Percentiles rank a stretch among this genome's conserved stretches.
Evolutionary conservation across 441 rosid species (phyloP).

Genomic region (Eruca vesicaria): DNA sequence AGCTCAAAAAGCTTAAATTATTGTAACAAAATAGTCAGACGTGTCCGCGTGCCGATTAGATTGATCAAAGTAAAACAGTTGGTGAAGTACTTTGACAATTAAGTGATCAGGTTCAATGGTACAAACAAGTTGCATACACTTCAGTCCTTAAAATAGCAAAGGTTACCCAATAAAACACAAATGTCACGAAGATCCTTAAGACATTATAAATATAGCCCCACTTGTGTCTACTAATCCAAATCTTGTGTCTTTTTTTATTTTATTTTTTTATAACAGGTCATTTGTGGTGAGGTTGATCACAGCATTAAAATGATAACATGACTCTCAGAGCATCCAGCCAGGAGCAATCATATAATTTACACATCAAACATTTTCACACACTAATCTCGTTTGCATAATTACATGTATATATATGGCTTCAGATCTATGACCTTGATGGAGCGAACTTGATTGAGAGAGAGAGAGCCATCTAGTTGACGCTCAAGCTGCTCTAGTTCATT

Average conservation of each 20-base stretch:
- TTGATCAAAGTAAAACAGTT: not conserved
- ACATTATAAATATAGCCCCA: slow-evolving; percentile 2
- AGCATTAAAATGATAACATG: not conserved
- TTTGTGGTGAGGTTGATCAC: slow-evolving; percentile 3
- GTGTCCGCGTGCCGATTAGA: slow-evolving; percentile 24
- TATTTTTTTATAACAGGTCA: no score
- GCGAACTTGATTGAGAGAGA: slow-evolving; percentile 77
- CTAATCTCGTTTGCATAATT: not conserved
- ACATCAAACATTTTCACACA: not conserved
- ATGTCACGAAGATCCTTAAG: no score
- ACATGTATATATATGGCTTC: not conserved
- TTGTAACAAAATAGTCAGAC: slow-evolving; percentile 25
- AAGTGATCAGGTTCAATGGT: slow-evolving; percentile 5
- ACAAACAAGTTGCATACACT: slow-evolving; percentile 15
- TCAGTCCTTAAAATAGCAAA: slow-evolving; percentile 23
- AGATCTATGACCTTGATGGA: slow-evolving; percentile 62
- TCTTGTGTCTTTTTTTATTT: slow-evolving; percentile 1
- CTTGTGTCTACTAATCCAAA: slow-evolving; percentile 8
- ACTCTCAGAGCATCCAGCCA: slow-evolving; percentile 71
- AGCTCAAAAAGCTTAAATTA: slow-evolving; percentile 24
- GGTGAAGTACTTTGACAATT: no score
- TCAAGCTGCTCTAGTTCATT: slow-evolving; percentile 91
- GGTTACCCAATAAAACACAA: no score
- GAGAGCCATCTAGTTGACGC: slow-evolving; percentile 57
- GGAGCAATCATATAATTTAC: slow-evolving; percentile 53